These are phyloP conservation scores for Candida vartiovaarae DNA, from an alignment of 805 yeast species.

Conservation along the genomic window DNA sequence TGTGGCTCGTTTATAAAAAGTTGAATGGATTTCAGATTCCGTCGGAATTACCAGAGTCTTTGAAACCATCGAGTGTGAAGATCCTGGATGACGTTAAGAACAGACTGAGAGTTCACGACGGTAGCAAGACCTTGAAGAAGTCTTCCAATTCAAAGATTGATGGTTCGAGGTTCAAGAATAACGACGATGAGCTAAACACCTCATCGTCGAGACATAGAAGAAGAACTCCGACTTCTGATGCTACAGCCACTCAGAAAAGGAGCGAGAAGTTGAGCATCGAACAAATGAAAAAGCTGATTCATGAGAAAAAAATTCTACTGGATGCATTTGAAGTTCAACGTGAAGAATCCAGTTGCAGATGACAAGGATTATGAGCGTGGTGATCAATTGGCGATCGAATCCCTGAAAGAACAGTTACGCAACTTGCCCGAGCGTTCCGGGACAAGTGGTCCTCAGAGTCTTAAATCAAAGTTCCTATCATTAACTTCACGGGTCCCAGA, in stretches of 20 bases:
- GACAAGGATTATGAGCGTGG: conserved; percentile 40
- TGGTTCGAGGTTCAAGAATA: conserved; percentile 60
- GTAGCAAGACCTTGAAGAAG: conserved; percentile 15
- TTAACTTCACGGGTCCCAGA: conserved; percentile 45
- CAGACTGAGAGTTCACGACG: conserved; percentile 21
- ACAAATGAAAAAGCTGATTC: conserved; percentile 58
- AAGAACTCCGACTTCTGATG: conserved; percentile 5
- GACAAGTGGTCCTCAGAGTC: conserved; percentile 24
- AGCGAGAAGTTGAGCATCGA: conserved; percentile 29
- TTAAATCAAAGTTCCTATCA: conserved; percentile 23
- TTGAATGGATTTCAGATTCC: conserved; percentile 86
- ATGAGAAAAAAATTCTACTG: conserved; percentile 69
- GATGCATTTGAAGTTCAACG: conserved; percentile 33
- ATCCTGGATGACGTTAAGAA: conserved; percentile 71
- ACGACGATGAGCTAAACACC: conserved; percentile 49
- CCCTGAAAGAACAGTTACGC: conserved; percentile 39
- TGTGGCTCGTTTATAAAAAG: conserved; percentile 90
- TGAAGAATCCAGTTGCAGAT: conserved; percentile 29
- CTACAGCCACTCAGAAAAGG: background rate
- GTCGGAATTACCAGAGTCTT: conserved; percentile 73
- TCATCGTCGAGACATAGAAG: conserved; percentile 23
- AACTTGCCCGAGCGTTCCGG: conserved; percentile 28
- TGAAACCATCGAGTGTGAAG: conserved; percentile 81
- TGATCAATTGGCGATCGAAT: conserved; percentile 34
- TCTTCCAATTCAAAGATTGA: conserved; percentile 23